Conservation (phyloP, 1,284 basidiomycete genomes). For the Sanghuangporus weigelae region DNA sequence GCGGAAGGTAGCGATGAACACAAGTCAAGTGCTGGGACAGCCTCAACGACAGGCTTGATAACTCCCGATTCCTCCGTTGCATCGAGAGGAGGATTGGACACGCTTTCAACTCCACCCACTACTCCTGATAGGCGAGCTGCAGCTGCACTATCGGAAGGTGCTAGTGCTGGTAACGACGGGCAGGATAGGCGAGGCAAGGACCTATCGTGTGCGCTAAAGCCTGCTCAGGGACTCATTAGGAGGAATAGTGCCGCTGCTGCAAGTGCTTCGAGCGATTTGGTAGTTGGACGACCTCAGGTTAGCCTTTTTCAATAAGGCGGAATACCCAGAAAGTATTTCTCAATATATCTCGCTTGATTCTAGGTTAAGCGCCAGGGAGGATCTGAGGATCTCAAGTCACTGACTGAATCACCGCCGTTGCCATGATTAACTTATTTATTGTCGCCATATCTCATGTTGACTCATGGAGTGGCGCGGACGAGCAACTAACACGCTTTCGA, state of each 20-base stretch:
- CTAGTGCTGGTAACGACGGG: neutral
- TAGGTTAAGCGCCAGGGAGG: constrained; percentile 9
- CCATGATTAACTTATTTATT: neutral
- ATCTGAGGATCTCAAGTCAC: constrained; percentile 10
- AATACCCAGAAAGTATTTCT: neutral
- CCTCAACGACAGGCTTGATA: neutral
- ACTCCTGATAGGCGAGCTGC: constrained; percentile 1
- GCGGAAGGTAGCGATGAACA: neutral
- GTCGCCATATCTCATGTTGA: neutral
- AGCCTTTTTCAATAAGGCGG: neutral
- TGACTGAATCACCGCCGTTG: neutral
- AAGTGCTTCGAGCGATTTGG: neutral
- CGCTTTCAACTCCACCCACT: neutral
- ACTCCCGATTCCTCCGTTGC: neutral
- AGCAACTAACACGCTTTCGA: neutral
- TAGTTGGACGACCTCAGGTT: neutral
- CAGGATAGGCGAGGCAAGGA: neutral
- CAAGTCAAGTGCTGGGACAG: neutral
- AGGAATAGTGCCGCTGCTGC: neutral
- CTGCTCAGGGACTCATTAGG: neutral
- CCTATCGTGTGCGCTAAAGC: neutral
- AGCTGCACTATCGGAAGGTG: neutral
- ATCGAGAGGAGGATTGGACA: neutral
- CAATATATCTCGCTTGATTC: neutral
- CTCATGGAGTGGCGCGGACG: neutral